Evolutionary conservation across 2,329 filamentous ascomycete species (phyloP), one percentile per base, ranked within the genome.

Genomic region (Pseudogymnoascus sp.): DNA sequence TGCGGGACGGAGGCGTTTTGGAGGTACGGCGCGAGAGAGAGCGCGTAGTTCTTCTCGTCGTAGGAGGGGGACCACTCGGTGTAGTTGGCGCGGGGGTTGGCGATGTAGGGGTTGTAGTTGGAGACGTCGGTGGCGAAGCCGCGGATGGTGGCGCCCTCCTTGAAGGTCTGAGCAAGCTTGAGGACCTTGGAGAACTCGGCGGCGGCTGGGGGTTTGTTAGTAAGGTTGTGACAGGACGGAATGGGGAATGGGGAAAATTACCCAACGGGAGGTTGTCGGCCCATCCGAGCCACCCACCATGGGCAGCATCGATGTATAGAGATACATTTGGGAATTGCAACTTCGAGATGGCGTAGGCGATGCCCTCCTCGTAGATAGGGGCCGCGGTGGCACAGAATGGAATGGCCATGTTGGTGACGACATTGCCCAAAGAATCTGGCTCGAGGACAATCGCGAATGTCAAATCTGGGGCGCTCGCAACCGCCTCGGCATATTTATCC

Each of bases 101-200:
- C 71, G 64, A 72, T 67, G 70, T 74, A 76, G 3, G 72, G 70
- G 65, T 75, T 74, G 66, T 69, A 74, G 72, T 77, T 77, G 59
- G 74, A 75, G 41, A 77, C 74, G 65, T 77, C 76, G 66, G 74
- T 77, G 2, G 73, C 67, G 63, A 76, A 74, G 18, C 75, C 75
- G 18, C 75, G 72, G 66, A 71, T 65, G 30, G 62, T 63, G 9
- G 52, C 26, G 12, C 23, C 48, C 37, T 57, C 45, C 18, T 66
- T 63, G 60, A 62, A 57, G 13, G 61, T 62, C 33, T 63, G 59
- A 10, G 75, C 73, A 19, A 72, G 64, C 9, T 65, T 64, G 34
- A 76, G 64, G 48, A 77, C 74, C 59, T 73, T 71, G 63, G 69
- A 67, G 61, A 77, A 75, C 56, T 74, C 65, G 55, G 71, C 68